Percentiles rank a stretch among this genome's conserved stretches.
Conservation (phyloP, 331 rosid genomes). For the Stylosanthes scabra region DNA sequence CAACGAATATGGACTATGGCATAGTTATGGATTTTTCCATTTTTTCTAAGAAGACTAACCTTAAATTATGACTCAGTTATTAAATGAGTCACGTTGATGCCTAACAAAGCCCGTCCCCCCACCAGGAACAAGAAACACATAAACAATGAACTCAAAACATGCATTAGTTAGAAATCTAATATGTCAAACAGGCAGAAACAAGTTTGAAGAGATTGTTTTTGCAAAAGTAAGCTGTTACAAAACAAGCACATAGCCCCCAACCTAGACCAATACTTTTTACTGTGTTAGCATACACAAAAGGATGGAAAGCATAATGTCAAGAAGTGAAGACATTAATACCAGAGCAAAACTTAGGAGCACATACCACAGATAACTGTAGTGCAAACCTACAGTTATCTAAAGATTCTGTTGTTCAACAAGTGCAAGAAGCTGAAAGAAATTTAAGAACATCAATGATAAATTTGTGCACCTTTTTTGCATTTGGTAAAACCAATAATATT, state of each 20-base stretch:
- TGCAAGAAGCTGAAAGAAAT: background rate
- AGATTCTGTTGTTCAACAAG: background rate
- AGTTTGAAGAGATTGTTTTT: background rate
- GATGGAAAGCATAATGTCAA: background rate
- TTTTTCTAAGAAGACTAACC: constrained; percentile 1
- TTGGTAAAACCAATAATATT: constrained; percentile 94
- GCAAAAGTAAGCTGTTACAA: background rate
- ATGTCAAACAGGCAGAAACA: background rate
- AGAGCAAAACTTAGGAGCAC: background rate
- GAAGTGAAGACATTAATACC: background rate
- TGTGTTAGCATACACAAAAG: background rate
- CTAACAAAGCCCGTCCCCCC: background rate
- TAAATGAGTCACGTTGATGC: constrained; percentile 10
- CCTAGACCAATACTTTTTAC: constrained; percentile 10
- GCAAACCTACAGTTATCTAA: background rate
- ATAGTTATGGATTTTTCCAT: no score
- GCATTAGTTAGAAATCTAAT: constrained; percentile 5
- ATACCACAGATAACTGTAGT: no score
- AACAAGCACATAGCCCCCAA: background rate
- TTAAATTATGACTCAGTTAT: background rate
- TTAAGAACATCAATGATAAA: constrained; percentile 25
- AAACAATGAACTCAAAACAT: constrained; percentile 23
- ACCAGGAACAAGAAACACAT: background rate
- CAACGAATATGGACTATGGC: no score
- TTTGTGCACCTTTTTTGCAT: constrained; percentile 92